phyloP scores from a whole-genome alignment of 176 grass and related monocot genomes.

The Pontederia crassipes region DNA sequence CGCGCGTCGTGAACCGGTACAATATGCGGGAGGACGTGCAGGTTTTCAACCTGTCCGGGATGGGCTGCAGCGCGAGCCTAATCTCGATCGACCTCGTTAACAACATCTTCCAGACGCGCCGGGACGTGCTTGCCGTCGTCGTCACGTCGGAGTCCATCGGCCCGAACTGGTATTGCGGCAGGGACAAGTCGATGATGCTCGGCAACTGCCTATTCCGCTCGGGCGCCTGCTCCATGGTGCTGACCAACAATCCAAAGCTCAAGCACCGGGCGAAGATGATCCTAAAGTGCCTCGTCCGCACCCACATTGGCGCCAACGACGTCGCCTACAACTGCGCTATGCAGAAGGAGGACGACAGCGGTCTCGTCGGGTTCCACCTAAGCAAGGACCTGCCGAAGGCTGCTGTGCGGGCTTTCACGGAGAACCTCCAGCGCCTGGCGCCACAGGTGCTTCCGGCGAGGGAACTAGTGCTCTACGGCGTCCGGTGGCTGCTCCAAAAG shows the following conservation, averaged over 20 bases:
- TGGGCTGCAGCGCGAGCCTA: conserved; percentile 63
- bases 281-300: conserved; percentile 35
- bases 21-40: conserved; percentile 51
- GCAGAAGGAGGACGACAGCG: conserved; percentile 48
- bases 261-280: conserved; percentile 38
- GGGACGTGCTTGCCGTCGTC: conserved; percentile 34
- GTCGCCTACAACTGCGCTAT: conserved; percentile 41
- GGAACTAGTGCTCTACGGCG: conserved; percentile 34
- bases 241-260: conserved; percentile 50
- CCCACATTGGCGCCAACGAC: conserved; percentile 43
- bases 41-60: conserved; percentile 57
- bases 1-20: conserved; percentile 27
- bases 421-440: conserved; percentile 40
- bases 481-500: conserved; percentile 1
- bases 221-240: conserved; percentile 34
- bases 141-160: conserved; percentile 52
- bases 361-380: conserved; percentile 45
- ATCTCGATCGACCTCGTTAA: conserved; percentile 36
- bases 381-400: conserved; percentile 58
- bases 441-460: conserved; percentile 38
- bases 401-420: conserved; percentile 45
- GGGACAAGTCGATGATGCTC: conserved; percentile 72
- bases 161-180: conserved; percentile 68
- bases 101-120: conserved; percentile 29
- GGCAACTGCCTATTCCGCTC: conserved; percentile 60